These are phyloP conservation scores for Tricharina praecox DNA, from an alignment of 495 filamentous ascomycete species.

Conservation along the genomic window DNA sequence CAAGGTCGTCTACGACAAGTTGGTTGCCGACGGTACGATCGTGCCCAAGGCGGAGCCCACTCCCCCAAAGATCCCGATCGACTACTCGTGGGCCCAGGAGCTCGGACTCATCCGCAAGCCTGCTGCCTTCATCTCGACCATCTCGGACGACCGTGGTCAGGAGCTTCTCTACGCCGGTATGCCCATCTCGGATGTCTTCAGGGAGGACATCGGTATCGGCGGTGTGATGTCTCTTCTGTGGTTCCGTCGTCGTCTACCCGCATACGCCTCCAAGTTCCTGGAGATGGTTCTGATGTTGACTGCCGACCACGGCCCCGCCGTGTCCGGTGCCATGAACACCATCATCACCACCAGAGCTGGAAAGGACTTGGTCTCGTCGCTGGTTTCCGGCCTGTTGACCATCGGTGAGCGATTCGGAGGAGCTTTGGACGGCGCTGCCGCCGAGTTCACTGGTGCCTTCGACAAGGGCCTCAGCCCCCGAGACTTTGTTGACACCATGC, in stretches of 20 bases:
- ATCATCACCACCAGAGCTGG: slow-evolving; percentile 98
- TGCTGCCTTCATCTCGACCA: slow-evolving; percentile 98
- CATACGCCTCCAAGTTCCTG: slow-evolving; percentile 94
- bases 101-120: slow-evolving; percentile 98
- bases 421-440: slow-evolving; percentile 91
- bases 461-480: slow-evolving; percentile 96
- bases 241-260: slow-evolving; percentile 96
- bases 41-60: slow-evolving; percentile 73
- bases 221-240: slow-evolving; percentile 99
- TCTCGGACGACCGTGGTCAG: slow-evolving; percentile 98
- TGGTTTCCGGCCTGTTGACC: slow-evolving; percentile 91
- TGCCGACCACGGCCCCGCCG: slow-evolving; percentile 94
- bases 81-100: slow-evolving; percentile 99
- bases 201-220: slow-evolving; percentile 93
- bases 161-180: slow-evolving; percentile 97
- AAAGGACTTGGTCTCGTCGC: slow-evolving; percentile 89
- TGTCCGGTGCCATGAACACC: slow-evolving; percentile 99
- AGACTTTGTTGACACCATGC: slow-evolving; percentile 97
- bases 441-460: slow-evolving; percentile 95
- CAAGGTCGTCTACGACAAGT: slow-evolving; percentile 61
- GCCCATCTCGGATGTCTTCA: slow-evolving; percentile 99
- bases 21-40: slow-evolving; percentile 69
- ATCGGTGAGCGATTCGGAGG: slow-evolving; percentile 97
- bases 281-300: slow-evolving; percentile 99
- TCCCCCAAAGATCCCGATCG: slow-evolving; percentile 97